Evolutionary conservation across 148 eudicot genomes (phyloP).

Genomic region (Diospyros lotus): DNA sequence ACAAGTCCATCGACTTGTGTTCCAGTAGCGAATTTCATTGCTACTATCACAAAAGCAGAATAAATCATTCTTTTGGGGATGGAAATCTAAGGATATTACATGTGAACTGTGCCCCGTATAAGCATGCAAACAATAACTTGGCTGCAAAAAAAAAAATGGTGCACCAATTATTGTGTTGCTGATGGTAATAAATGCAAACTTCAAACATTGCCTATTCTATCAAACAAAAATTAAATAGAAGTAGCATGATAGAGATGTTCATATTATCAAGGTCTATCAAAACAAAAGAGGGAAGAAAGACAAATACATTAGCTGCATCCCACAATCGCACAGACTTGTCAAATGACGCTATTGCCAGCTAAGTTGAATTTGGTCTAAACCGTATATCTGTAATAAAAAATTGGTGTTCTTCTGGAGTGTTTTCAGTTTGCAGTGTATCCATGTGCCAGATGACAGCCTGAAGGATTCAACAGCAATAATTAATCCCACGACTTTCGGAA

Average conservation of each 20-base stretch:
- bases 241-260: neutral
- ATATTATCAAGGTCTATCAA: neutral
- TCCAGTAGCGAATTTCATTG: slow-evolving; percentile 84
- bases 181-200: slow-evolving; percentile 5
- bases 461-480: slow-evolving; percentile 15
- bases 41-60: slow-evolving; percentile 89
- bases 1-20: slow-evolving; percentile 60
- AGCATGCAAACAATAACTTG: slow-evolving; percentile 63
- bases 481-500: neutral
- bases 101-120: slow-evolving; percentile 69
- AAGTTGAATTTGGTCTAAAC: slow-evolving; percentile 81
- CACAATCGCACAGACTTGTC: slow-evolving; percentile 86
- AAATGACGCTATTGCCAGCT: slow-evolving; percentile 80
- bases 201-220: neutral
- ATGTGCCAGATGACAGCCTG: slow-evolving; percentile 92
- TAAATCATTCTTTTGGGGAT: slow-evolving; percentile 84
- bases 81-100: slow-evolving; percentile 93
- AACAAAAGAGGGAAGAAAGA: neutral
- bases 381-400: slow-evolving; percentile 71
- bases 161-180: slow-evolving; percentile 3
- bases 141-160: slow-evolving; percentile 50
- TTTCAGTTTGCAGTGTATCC: slow-evolving; percentile 74
- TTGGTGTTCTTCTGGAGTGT: slow-evolving; percentile 74
- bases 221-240: neutral
- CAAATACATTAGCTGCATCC: slow-evolving; percentile 84